phyloP scores from a whole-genome alignment of 805 yeast genomes.

The Nakazawaea holstii region DNA sequence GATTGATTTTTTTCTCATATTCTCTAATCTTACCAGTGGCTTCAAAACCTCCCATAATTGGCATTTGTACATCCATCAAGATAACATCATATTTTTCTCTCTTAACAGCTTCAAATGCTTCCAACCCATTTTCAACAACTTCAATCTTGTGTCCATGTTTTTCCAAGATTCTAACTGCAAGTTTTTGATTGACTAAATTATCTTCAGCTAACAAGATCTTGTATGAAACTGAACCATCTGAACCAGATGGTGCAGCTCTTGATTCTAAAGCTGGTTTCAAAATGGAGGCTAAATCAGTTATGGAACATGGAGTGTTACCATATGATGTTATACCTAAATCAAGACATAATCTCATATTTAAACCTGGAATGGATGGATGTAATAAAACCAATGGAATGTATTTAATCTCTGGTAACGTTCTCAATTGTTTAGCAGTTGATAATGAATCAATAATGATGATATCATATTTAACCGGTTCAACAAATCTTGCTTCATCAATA shows the following conservation, averaged over 20 bases:
- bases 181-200: conserved; percentile 79
- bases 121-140: conserved; percentile 82
- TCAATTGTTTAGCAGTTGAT: conserved; percentile 64
- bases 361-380: conserved; percentile 69
- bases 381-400: conserved; percentile 79
- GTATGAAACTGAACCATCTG: conserved; percentile 73
- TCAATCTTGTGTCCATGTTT: conserved; percentile 81
- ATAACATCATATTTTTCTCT: conserved; percentile 70
- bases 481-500: conserved; percentile 51
- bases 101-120: conserved; percentile 73
- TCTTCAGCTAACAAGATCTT: conserved; percentile 80
- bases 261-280: conserved; percentile 82
- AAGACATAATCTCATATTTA: conserved; percentile 75
- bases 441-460: conserved; percentile 79
- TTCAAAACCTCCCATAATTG: conserved; percentile 92
- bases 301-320: conserved; percentile 84
- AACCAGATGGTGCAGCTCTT: conserved; percentile 71
- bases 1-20: conserved; percentile 79
- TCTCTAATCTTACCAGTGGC: conserved; percentile 83
- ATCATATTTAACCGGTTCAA: conserved; percentile 60
- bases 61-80: conserved; percentile 94
- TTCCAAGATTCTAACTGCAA: conserved; percentile 80
- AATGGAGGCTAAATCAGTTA: conserved; percentile 76
- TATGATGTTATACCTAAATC: conserved; percentile 84
- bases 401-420: conserved; percentile 71